Base-by-base conservation (phyloP, 768 basidiomycete species). In the Lactifluus subvellereus region DNA sequence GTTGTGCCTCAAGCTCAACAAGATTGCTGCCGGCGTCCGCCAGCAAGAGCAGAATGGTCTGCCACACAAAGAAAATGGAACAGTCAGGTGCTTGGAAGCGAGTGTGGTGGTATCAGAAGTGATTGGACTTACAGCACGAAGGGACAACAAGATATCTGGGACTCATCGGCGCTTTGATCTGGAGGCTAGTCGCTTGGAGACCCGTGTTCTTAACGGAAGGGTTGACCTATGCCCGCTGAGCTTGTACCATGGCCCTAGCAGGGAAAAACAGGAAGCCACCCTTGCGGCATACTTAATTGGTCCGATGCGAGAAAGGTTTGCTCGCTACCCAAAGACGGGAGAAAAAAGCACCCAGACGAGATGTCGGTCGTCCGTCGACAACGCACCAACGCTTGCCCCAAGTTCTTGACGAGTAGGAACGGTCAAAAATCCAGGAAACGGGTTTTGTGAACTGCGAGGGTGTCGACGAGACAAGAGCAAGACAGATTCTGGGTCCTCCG, bases 1-100 rank as follows among this genome's bases (percentile, higher is more conserved):
- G 38, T 43, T 27, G 42, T 60, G 49, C 63, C 9, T 55, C 63
- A 64, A 55, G 42, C 11, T 33, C 48, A 50, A 54, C 27, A 18
- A 50, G 47, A 13, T 27, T 9, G 37, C 9, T 8, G 16, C 7
- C 16, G 22, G 13, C 6, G 4, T 18, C 32, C 20, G 7, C 14
- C 37, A 20, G 48, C 45, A 54, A 59, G 27, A 40, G 27, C 35
- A 30, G 47, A 33, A 33, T 27, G 27, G 16, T n/a, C 8, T 3
- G 6, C 8, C 61, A 14, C 38, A 37, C 42, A 30, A 10, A 54
- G 37, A 38, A 57, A 30, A 57, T 8, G 20, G 30, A 30, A 38
- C 50, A 49, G 18, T 6, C 13, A 49, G n/a, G n/a, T 7, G 14
- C 37, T 9, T 7, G 52, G 47, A 52, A 54, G 37, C 43, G 37